Evolutionary conservation across 306 rosid species (phyloP), one percentile per base, ranked within the genome.

Genomic region (Begonia fuchsioides): DNA sequence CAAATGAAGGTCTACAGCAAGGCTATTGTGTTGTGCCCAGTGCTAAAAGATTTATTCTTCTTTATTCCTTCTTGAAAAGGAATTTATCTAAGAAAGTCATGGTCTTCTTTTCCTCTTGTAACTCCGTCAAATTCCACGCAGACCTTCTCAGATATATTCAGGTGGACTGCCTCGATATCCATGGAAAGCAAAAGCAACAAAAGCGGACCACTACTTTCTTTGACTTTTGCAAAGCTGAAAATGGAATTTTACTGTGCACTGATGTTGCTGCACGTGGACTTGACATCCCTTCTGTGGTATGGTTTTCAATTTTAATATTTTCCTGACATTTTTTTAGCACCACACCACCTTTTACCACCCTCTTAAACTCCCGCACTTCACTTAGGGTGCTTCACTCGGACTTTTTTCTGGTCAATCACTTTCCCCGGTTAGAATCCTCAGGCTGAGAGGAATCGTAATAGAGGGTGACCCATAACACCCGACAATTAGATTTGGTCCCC

Each of bases 231-330:
- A 79, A 81, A 71, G 95, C 95, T 10, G 92, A 90, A 61, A 74
- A 71, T 35, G 97, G 97, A 48, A 90, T 90, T 63, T 66, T 90
- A 78, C 87, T 90, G 11, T 84, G 97, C 65, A 84, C 97, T 50
- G 95, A 90, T 73, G 97, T 90, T 72, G 94, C 94, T 68, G 96
- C 96, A 32, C 96, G 96, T 47, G 96, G 96, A 12, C 81, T 87
- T 46, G 96, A 87, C 63, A 82, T 87, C 26, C 96, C 94, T 43
- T 77, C 74, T 35, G 96, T 87, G 72, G 96, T 87, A 77, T 54
- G 26, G 43, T 54, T 43, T 38, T 11, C 8, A 8, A 11, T 40
- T 38, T 43, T 39, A 14, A 50, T 55, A 56, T 35, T 46, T 47
- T 39, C 57, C 8, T 44, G 38, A 46, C n/a, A 7, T 41, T n/a